phyloP scores from a whole-genome alignment of 1,139 yeast genomes.

The Yamadazyma aaseri region DNA sequence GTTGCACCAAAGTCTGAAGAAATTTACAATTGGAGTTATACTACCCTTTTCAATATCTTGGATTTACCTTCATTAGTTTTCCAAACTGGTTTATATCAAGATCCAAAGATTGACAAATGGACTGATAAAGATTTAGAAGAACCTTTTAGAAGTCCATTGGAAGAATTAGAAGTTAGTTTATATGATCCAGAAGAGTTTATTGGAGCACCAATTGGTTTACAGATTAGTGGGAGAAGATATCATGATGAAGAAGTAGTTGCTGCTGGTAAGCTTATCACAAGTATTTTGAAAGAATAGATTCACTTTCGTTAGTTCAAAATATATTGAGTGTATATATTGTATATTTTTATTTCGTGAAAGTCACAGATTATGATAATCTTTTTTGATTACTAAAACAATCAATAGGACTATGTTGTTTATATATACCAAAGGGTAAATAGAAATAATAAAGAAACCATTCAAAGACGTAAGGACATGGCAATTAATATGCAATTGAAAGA shows the following conservation, averaged over 20 bases:
- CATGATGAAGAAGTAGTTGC: slow-evolving; percentile 42
- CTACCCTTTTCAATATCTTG: slow-evolving; percentile 62
- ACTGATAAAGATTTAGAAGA: slow-evolving; percentile 28
- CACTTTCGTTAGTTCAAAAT: background rate
- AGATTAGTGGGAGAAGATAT: slow-evolving; percentile 36
- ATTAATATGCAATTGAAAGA: slow-evolving; percentile 30
- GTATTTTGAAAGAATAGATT: slow-evolving; percentile 16
- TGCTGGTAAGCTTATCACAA: slow-evolving; percentile 34
- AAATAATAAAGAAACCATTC: too few relatives aligned
- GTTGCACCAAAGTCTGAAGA: slow-evolving; percentile 69
- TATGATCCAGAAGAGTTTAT: slow-evolving; percentile 32
- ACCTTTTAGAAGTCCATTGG: slow-evolving; percentile 40
- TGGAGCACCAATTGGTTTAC: slow-evolving; percentile 42
- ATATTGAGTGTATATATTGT: background rate
- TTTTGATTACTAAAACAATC: too few relatives aligned
- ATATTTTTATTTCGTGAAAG: too few relatives aligned
- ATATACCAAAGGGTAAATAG: too few relatives aligned
- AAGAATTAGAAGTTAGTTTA: slow-evolving; percentile 34
- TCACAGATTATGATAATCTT: too few relatives aligned
- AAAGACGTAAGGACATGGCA: slow-evolving; percentile 1
- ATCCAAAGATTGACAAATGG: slow-evolving; percentile 45
- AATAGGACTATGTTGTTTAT: too few relatives aligned
- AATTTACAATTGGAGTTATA: slow-evolving; percentile 74
- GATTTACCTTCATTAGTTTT: slow-evolving; percentile 61
- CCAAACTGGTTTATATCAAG: slow-evolving; percentile 63